Conservation (phyloP, 805 yeast genomes). For the Dipodascus albidus region DNA sequence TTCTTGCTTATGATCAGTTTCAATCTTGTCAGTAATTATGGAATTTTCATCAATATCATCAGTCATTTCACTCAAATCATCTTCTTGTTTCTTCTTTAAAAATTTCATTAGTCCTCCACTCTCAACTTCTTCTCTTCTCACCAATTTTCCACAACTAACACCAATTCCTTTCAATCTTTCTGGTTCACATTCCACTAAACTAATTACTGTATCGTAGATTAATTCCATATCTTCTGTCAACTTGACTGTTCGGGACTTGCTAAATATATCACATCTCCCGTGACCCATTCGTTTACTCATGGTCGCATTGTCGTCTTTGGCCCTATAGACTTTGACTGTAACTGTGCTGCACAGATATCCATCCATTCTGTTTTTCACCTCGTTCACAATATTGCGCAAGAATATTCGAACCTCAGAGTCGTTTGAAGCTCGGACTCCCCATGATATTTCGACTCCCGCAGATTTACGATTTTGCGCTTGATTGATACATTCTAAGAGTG, state of each 20-base stretch:
- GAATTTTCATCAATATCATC: background rate
- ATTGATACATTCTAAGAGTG: background rate
- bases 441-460: conserved; percentile 79
- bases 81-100: background rate
- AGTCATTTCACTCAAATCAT: background rate
- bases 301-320: conserved; percentile 54
- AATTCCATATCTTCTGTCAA: conserved; percentile 49
- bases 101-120: background rate
- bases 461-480: conserved; percentile 40
- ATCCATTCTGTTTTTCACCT: conserved; percentile 42
- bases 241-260: conserved; percentile 49
- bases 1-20: too few species aligned
- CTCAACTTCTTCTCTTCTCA: background rate
- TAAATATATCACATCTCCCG: conserved; percentile 62
- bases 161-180: conserved; percentile 71
- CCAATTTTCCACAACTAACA: conserved; percentile 21
- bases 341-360: conserved; percentile 44
- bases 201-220: conserved; percentile 30
- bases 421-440: conserved; percentile 71
- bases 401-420: conserved; percentile 55
- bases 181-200: conserved; percentile 49
- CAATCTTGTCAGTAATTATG: background rate
- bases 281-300: conserved; percentile 77
- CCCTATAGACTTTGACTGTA: conserved; percentile 56
- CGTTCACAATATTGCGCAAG: conserved; percentile 43